Percentiles rank a stretch among this genome's conserved stretches.
phyloP scores from a whole-genome alignment of 2,329 filamentous ascomycete species.

The Cercospora berteroae region DNA sequence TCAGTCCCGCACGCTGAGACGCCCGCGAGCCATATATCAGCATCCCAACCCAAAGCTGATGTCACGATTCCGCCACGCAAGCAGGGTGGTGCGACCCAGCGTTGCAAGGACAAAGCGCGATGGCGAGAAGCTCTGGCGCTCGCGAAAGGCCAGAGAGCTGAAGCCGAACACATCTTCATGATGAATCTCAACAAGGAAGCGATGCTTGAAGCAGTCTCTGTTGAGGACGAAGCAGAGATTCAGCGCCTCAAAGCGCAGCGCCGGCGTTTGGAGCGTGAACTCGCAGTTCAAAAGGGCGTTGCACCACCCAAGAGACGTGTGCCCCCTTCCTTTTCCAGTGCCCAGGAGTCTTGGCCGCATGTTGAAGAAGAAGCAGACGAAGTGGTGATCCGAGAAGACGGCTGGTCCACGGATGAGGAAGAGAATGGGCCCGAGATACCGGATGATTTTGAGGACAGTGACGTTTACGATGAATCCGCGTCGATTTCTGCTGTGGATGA shows the following conservation, averaged over 20 bases:
- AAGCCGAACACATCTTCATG: constrained; percentile 9
- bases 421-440: neutral
- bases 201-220: constrained; percentile 16
- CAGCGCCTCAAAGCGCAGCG: constrained; percentile 17
- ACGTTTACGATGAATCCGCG: neutral
- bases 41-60: neutral
- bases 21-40: neutral
- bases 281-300: neutral
- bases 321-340: neutral
- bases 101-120: constrained; percentile 6
- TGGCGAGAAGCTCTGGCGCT: constrained; percentile 16
- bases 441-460: constrained; percentile 3
- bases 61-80: constrained; percentile 5
- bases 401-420: constrained; percentile 13
- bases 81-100: neutral
- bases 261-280: constrained; percentile 9
- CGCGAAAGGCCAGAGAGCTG: constrained; percentile 4
- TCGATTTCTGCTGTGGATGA: neutral
- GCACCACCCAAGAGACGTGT: constrained; percentile 1
- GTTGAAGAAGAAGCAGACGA: constrained; percentile 12
- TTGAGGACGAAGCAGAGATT: constrained; percentile 14
- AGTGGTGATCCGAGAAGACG: constrained; percentile 15
- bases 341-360: neutral
- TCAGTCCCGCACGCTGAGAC: neutral
- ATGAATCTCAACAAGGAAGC: constrained; percentile 15